Evolutionary conservation across 2,329 filamentous ascomycete species (phyloP).

Genomic region (Sporothrix brunneoviolacea): DNA sequence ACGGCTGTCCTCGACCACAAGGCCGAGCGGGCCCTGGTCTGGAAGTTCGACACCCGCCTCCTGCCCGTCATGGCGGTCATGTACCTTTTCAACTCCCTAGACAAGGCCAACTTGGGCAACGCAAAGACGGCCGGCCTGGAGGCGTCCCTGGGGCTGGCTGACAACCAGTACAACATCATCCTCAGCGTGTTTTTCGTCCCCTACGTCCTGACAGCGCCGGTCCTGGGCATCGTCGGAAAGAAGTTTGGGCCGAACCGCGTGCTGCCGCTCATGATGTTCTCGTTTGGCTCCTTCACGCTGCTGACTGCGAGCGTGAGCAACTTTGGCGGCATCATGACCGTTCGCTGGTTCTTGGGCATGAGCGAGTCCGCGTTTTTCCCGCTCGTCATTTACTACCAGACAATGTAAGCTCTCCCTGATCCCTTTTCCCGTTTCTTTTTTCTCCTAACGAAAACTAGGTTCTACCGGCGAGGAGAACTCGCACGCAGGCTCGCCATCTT

Average conservation of each 20-base stretch:
- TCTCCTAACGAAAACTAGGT: slow-evolving; percentile 33
- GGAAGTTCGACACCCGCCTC: slow-evolving; percentile 49
- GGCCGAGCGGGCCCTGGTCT: slow-evolving; percentile 44
- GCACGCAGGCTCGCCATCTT: slow-evolving; percentile 65
- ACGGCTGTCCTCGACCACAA: slow-evolving; percentile 30
- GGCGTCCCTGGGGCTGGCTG: slow-evolving; percentile 1
- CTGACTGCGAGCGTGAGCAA: slow-evolving; percentile 42
- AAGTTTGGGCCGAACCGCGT: slow-evolving; percentile 60
- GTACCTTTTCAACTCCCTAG: slow-evolving; percentile 46
- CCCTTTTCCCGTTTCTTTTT: too few relatives aligned
- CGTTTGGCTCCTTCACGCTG: slow-evolving; percentile 57
- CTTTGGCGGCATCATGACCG: slow-evolving; percentile 27
- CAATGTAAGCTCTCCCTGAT: slow-evolving; percentile 49
- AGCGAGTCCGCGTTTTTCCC: slow-evolving; percentile 27
- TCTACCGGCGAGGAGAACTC: slow-evolving; percentile 66
- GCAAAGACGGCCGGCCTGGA: slow-evolving; percentile 17
- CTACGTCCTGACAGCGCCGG: slow-evolving; percentile 63
- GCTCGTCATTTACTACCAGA: slow-evolving; percentile 39
- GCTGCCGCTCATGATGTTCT: slow-evolving; percentile 65
- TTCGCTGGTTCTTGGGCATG: slow-evolving; percentile 62
- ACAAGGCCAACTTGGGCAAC: slow-evolving; percentile 28
- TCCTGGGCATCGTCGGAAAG: slow-evolving; percentile 57
- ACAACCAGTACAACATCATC: slow-evolving; percentile 55
- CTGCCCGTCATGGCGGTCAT: slow-evolving; percentile 49
- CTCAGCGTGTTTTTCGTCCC: slow-evolving; percentile 70